These are phyloP conservation scores for Diutina ranongensis DNA, from an alignment of 1,139 yeast species.

Conservation along the genomic window DNA sequence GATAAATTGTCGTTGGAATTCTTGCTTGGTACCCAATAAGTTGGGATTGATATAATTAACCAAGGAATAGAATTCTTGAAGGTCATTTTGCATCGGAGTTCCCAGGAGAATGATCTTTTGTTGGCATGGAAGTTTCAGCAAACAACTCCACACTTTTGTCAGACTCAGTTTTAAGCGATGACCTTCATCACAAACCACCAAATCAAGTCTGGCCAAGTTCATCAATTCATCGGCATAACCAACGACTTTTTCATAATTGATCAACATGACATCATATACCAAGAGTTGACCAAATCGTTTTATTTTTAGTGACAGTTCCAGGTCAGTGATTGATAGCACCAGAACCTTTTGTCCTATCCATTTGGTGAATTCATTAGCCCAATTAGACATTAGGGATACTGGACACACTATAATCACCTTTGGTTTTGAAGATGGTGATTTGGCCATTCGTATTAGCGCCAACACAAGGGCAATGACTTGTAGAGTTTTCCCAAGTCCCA, in stretches of 20 bases:
- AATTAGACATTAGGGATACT: slow-evolving; percentile 75
- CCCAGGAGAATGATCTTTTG: slow-evolving; percentile 68
- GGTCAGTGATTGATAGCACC: slow-evolving; percentile 40
- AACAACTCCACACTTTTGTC: slow-evolving; percentile 58
- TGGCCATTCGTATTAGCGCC: slow-evolving; percentile 62
- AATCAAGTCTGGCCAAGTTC: slow-evolving; percentile 45
- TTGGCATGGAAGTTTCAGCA: slow-evolving; percentile 44
- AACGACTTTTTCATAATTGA: slow-evolving; percentile 74
- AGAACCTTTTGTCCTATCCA: slow-evolving; percentile 76
- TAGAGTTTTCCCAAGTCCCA: slow-evolving; percentile 93
- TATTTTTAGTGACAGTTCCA: slow-evolving; percentile 45
- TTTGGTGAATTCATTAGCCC: slow-evolving; percentile 81
- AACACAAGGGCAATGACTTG: slow-evolving; percentile 77
- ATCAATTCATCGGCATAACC: slow-evolving; percentile 17
- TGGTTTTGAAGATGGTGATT: slow-evolving; percentile 25
- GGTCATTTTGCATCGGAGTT: slow-evolving; percentile 91
- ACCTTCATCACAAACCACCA: slow-evolving; percentile 91
- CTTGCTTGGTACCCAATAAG: slow-evolving; percentile 48
- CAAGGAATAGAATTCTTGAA: slow-evolving; percentile 71
- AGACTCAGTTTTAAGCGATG: slow-evolving; percentile 66
- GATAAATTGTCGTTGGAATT: slow-evolving; percentile 57
- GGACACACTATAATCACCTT: slow-evolving; percentile 84
- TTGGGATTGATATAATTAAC: slow-evolving; percentile 82
- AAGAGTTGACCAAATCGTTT: slow-evolving; percentile 51
- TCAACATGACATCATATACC: slow-evolving; percentile 71